A percentile compares a stretch with the other conserved stretches of the same genome.
These are phyloP conservation scores for Lasiosphaeria miniovina DNA, from an alignment of 495 filamentous ascomycete species.

Conservation along the genomic window DNA sequence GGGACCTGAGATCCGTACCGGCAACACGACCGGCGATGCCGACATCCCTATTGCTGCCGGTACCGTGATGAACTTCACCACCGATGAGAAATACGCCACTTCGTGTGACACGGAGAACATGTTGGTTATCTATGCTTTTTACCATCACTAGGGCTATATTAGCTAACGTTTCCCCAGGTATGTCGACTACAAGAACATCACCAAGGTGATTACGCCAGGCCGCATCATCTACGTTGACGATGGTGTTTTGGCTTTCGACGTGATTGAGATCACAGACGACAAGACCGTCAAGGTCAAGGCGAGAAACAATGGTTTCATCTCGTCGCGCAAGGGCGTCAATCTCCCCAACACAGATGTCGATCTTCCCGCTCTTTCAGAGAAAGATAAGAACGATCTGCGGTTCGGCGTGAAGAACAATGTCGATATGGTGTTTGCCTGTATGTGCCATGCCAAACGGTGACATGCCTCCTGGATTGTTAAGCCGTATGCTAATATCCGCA, in stretches of 20 bases:
- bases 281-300: conserved; percentile 80
- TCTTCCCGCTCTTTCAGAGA: conserved; percentile 95
- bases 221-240: conserved; percentile 98
- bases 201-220: conserved; percentile 90
- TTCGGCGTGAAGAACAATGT: conserved; percentile 98
- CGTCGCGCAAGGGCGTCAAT: conserved; percentile 97
- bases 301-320: conserved; percentile 97
- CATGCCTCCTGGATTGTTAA: not conserved
- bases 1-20: conserved; percentile 97
- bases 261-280: conserved; percentile 80
- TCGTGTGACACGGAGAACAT: conserved; percentile 85
- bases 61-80: conserved; percentile 87
- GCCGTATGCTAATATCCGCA: not conserved
- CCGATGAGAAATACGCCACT: conserved; percentile 90
- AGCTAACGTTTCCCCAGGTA: conserved; percentile 58
- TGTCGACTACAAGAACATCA: conserved; percentile 99
- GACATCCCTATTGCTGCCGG: conserved; percentile 86
- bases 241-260: conserved; percentile 92
- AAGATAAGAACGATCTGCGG: conserved; percentile 86
- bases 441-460: not conserved
- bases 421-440: conserved; percentile 94
- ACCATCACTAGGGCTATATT: not conserved
- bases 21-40: conserved; percentile 78
- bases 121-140: conserved; percentile 51
- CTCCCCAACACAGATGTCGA: conserved; percentile 98